Evolutionary conservation across 2,329 filamentous ascomycete genomes (phyloP), one percentile per base, ranked within the genome.

Genomic region (Trichoderma sp.): DNA sequence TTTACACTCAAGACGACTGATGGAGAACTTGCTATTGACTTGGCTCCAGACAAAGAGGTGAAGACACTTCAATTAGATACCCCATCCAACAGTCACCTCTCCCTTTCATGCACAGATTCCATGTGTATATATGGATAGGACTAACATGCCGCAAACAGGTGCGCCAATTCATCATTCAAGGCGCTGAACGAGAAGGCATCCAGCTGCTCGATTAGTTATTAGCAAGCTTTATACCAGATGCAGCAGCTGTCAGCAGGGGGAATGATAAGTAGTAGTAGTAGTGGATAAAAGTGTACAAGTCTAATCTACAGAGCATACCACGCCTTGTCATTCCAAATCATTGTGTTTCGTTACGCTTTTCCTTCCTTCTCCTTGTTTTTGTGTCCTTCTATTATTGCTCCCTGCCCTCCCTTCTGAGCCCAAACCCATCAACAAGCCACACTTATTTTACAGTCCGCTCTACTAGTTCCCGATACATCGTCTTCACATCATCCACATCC

Each of bases 381-480:
- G 32, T 61, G 39, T 30, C 28, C 54, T 21, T 43, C 18, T 51
- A 10, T 26, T 26, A 34, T 14, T 13, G 1, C 39, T 43, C 16
- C 37, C 39, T 34, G 32, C 32, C 13, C 11, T 4, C 13, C 11
- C 13, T 14, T 14, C 39, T 4, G 18, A 43, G 4, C 39, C 39
- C 18, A 34, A 37, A 34, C 39, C 14, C n/a, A 46, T 34, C 7
- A 28, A 34, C 24, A 11, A n/a, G n/a, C 34, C 54, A 46, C 54
- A 46, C 70, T 83, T 79, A 91, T 80, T 89, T 91, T 76, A 94
- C 88, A 69, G 93, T 95, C 76, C 90, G 89, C 81, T 97, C 92
- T 59, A 97, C 91, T 78, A 99, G 81, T 77, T 98, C 95, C 73
- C 93, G 89, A 82, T 98, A 98, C 86, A 99, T 97, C 76, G 90